Evolutionary conservation across 305 asterid species (phyloP).

Genomic region (Fraxinus xanthoxyloides): DNA sequence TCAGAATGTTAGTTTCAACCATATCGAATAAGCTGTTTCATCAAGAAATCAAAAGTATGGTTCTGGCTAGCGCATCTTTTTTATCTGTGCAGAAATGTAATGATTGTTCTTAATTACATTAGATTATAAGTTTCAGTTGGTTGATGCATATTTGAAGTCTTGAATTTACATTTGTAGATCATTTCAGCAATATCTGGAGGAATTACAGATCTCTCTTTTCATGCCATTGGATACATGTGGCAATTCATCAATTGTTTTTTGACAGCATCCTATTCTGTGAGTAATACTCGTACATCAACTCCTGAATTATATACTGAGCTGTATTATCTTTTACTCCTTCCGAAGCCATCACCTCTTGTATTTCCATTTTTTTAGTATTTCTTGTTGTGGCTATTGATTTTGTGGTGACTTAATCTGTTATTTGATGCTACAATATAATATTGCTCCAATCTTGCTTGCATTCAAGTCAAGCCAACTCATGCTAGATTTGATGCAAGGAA

Average conservation of each 20-base stretch:
- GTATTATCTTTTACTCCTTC: not conserved
- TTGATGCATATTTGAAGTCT: not conserved
- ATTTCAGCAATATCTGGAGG: constrained; percentile 95
- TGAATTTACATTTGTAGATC: constrained; percentile 52
- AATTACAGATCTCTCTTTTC: constrained; percentile 78
- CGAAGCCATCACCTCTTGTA: not conserved
- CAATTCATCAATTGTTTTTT: constrained; percentile 81
- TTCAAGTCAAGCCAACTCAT: not conserved
- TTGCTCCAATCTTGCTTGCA: constrained; percentile 2
- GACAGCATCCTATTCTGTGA: constrained; percentile 93
- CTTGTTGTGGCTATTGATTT: not conserved
- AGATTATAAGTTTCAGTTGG: not conserved
- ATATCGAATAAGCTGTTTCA: not conserved
- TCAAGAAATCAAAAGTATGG: constrained; percentile 4
- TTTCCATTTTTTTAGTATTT: not conserved
- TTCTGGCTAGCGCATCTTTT: not conserved
- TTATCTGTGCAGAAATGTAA: not conserved
- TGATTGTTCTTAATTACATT: not conserved
- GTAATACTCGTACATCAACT: constrained; percentile 23
- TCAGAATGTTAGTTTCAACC: constrained; percentile 1
- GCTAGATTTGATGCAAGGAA: not conserved
- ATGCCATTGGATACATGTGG: constrained; percentile 83
- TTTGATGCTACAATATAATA: not conserved
- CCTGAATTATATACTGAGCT: constrained; percentile 9
- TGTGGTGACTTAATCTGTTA: not conserved